Conservation (phyloP, 306 rosid species). For the Hippophae gyantsensis region DNA sequence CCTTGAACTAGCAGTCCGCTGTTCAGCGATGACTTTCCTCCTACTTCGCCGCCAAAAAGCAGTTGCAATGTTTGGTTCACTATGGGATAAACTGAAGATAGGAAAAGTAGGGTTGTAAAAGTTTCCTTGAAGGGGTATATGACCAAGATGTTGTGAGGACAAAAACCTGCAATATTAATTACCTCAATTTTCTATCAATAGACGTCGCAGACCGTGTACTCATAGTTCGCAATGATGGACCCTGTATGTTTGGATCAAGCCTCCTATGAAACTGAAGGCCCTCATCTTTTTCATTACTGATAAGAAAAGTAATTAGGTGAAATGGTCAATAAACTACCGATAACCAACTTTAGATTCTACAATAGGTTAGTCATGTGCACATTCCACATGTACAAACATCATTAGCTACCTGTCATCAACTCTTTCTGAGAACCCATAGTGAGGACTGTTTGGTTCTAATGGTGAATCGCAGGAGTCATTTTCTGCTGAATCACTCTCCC, state of each 20-base stretch:
- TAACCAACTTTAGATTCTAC: constrained; percentile 10
- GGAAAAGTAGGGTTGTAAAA: constrained; percentile 31
- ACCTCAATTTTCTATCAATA: constrained; percentile 75
- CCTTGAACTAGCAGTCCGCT: constrained; percentile 99
- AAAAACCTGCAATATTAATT: constrained; percentile 9
- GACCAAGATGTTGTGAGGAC: constrained; percentile 14
- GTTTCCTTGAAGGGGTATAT: constrained; percentile 22
- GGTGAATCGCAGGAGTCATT: constrained; percentile 99
- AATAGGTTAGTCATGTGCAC: not conserved
- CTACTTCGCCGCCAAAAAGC: constrained; percentile 96
- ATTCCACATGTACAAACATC: constrained; percentile 12
- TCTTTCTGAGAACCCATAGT: constrained; percentile 83
- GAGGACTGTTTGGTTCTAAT: constrained; percentile 96
- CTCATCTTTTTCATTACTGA: constrained; percentile 80
- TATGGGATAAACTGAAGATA: constrained; percentile 84
- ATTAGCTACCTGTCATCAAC: constrained; percentile 48
- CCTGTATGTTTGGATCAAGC: constrained; percentile 60
- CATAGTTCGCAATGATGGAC: constrained; percentile 62
- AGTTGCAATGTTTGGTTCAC: constrained; percentile 97
- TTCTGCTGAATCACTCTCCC: constrained; percentile 99
- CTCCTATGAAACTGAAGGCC: constrained; percentile 50
- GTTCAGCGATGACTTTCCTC: constrained; percentile 91
- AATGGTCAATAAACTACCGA: constrained; percentile 6
- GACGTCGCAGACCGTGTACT: constrained; percentile 60
- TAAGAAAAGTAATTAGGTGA: constrained; percentile 12